These are phyloP conservation scores for Omphalotus guepiniiformis DNA, from an alignment of 768 basidiomycete species.

Conservation along the genomic window DNA sequence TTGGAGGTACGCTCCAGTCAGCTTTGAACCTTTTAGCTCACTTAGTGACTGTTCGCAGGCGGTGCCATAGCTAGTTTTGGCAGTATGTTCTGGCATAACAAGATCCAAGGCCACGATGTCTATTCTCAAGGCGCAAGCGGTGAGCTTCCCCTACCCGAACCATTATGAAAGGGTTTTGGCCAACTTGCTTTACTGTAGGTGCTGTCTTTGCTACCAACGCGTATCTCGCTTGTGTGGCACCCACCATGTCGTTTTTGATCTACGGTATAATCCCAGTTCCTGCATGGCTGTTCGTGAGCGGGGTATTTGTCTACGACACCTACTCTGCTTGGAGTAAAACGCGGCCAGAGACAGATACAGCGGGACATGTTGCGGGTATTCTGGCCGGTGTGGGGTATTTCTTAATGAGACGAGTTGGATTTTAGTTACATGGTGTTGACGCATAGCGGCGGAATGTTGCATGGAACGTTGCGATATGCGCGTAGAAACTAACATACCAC, in stretches of 20 bases:
- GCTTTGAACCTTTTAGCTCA: neutral
- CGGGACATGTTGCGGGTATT: constrained; percentile 66
- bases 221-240: constrained; percentile 67
- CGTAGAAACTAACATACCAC: no score
- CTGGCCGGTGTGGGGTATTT: constrained; percentile 58
- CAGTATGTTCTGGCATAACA: constrained; percentile 44
- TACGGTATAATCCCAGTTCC: constrained; percentile 79
- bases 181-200: constrained; percentile 34
- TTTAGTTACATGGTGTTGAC: constrained; percentile 17
- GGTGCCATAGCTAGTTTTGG: constrained; percentile 53
- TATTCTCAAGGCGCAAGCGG: constrained; percentile 72
- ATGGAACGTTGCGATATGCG: neutral
- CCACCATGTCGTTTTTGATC: constrained; percentile 59
- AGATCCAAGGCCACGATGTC: constrained; percentile 31
- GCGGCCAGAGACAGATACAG: constrained; percentile 25
- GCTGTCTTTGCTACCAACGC: constrained; percentile 70
- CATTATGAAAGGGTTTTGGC: constrained; percentile 2
- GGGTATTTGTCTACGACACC: constrained; percentile 59
- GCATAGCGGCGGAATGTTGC: neutral
- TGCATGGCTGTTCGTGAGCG: constrained; percentile 70
- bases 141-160: constrained; percentile 23
- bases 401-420: constrained; percentile 32
- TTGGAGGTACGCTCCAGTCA: constrained; percentile 49
- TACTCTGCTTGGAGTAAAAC: constrained; percentile 37
- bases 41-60: constrained; percentile 35